These are phyloP conservation scores for Adiantum capillusveneris DNA, from an alignment of 75 land plant species.

Conservation along the genomic window DNA sequence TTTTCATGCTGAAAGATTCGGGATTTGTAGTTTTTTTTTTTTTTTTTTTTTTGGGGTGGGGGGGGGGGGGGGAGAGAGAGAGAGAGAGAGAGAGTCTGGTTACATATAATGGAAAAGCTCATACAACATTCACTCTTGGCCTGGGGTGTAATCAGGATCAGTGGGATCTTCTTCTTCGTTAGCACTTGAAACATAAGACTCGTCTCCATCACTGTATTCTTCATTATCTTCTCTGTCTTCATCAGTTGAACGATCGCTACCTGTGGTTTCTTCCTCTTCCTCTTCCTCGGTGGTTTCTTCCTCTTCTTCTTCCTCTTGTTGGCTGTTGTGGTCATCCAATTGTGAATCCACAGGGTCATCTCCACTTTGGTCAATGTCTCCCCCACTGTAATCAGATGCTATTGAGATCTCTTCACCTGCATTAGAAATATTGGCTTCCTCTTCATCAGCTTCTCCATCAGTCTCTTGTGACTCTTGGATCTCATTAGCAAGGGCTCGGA, in stretches of 20 bases:
- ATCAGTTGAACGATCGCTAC: background rate
- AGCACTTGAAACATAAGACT: background rate
- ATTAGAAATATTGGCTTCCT: background rate
- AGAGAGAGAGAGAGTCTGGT: too few relatives aligned
- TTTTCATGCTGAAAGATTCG: too few relatives aligned
- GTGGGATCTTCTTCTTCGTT: constrained; percentile 1
- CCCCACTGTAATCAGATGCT: background rate
- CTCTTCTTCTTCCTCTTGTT: background rate
- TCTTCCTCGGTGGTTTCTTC: background rate
- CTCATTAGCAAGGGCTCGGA: background rate
- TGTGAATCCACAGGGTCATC: background rate
- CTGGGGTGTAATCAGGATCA: background rate
- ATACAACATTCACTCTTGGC: too few relatives aligned
- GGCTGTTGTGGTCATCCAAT: background rate
- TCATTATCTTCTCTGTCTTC: background rate
- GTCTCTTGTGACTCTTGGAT: background rate
- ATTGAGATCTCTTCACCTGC: background rate
- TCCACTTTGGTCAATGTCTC: background rate
- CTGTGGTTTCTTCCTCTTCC: background rate
- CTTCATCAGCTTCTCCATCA: background rate
- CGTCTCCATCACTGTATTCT: background rate
- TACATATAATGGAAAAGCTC: too few relatives aligned
- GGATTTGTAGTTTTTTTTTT: too few relatives aligned
- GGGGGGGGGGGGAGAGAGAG: too few relatives aligned
- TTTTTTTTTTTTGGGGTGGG: too few relatives aligned